Conservation (phyloP, 78 protist genomes). For the Emiliania huxleyi region DNA sequence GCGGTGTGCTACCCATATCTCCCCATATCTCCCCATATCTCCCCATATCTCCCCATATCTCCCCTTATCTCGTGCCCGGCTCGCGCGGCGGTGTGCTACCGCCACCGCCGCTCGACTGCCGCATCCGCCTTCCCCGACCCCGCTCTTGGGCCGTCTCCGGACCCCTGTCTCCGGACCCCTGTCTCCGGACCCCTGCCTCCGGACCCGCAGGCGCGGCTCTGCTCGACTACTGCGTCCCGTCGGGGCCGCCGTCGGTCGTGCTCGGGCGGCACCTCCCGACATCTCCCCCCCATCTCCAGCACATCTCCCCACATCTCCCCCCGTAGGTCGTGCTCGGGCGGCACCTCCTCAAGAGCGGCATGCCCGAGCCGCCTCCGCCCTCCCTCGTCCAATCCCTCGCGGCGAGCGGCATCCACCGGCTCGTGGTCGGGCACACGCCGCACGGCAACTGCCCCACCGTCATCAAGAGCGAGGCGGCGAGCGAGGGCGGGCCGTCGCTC, state of each 20-base stretch:
- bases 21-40: too few species aligned
- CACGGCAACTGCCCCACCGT: conserved; percentile 28
- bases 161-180: too few species aligned
- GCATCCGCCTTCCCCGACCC: too few species aligned
- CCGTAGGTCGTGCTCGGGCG: neutral
- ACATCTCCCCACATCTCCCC: neutral
- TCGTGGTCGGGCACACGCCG: conserved; percentile 48
- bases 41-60: too few species aligned
- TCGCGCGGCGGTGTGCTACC: too few species aligned
- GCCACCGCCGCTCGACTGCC: too few species aligned
- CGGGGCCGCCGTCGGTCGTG: neutral
- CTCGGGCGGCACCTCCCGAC: neutral
- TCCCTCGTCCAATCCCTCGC: neutral
- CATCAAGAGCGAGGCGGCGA: neutral
- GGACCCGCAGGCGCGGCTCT: neutral
- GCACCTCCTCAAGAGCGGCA: neutral
- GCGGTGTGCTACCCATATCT: too few species aligned
- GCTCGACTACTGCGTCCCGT: neutral
- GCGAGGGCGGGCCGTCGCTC: neutral
- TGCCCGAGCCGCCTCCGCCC: neutral
- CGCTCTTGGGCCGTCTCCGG: too few species aligned
- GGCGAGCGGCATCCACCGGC: neutral
- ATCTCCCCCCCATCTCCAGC: neutral
- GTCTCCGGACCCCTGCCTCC: too few species aligned
- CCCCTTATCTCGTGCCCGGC: too few species aligned